Evolutionary conservation across 495 filamentous ascomycete genomes (phyloP).

Genomic region (Penicillium egyptiacum): DNA sequence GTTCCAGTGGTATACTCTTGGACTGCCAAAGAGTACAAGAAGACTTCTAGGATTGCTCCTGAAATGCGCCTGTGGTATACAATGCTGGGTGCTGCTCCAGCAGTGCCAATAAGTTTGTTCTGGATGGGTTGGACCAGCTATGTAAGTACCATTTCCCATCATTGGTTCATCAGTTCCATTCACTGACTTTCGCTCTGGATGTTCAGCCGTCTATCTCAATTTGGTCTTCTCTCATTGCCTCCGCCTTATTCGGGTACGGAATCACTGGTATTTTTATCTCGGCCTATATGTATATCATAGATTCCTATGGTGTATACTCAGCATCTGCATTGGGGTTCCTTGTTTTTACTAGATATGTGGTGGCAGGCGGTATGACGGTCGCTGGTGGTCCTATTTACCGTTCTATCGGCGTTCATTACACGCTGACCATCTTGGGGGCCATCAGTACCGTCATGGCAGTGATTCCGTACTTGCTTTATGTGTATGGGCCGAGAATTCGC

Average conservation of each 20-base stretch:
- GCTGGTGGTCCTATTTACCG: conserved; percentile 47
- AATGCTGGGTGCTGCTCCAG: conserved; percentile 54
- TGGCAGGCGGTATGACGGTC: conserved; percentile 46
- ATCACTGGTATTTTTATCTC: conserved; percentile 48
- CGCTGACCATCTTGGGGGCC: conserved; percentile 50
- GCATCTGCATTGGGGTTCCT: conserved; percentile 46
- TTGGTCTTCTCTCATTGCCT: conserved; percentile 51
- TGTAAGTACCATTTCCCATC: conserved; percentile 17
- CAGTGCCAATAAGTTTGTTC: conserved; percentile 57
- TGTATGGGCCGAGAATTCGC: conserved; percentile 48
- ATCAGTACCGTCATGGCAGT: conserved; percentile 45
- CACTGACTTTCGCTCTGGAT: not conserved
- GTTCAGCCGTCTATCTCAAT: conserved; percentile 43
- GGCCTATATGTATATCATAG: conserved; percentile 53
- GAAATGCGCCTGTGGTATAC: conserved; percentile 57
- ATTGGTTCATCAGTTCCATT: not conserved
- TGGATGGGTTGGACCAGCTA: conserved; percentile 63
- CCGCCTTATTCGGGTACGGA: conserved; percentile 51
- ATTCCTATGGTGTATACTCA: conserved; percentile 42
- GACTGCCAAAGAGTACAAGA: conserved; percentile 9
- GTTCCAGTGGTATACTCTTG: conserved; percentile 49
- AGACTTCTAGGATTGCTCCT: conserved; percentile 33
- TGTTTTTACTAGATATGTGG: conserved; percentile 48
- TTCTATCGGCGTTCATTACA: conserved; percentile 51
- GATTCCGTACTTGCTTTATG: conserved; percentile 52